These are phyloP conservation scores for Aphanomyces astaci DNA, from an alignment of 352 stramenopile genomes.

Conservation along the genomic window DNA sequence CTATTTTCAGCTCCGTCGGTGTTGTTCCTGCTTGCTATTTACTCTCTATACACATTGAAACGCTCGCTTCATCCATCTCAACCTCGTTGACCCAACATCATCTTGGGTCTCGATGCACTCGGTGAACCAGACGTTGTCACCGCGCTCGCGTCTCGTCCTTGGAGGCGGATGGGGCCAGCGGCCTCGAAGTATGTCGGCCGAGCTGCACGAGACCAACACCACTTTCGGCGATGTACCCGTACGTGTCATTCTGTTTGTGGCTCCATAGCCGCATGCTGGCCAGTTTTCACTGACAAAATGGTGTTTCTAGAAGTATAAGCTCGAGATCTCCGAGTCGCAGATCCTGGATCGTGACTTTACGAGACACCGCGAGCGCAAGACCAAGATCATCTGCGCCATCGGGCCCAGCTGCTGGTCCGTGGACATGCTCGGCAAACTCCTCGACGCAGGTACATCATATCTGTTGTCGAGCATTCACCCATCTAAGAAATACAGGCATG, in stretches of 20 bases:
- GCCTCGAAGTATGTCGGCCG: constrained; percentile 6
- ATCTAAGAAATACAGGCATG: constrained; percentile 81
- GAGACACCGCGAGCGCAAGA: constrained; percentile 66
- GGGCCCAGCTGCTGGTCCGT: constrained; percentile 95
- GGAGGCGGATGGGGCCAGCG: constrained; percentile 11
- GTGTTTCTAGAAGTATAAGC: constrained; percentile 25
- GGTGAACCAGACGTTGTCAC: constrained; percentile 17
- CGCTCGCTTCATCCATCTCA: no score
- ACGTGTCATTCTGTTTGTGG: neutral
- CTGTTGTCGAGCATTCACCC: constrained; percentile 24
- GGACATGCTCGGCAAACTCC: constrained; percentile 83
- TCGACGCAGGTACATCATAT: constrained; percentile 9
- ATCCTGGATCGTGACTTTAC: constrained; percentile 48
- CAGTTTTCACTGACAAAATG: no score
- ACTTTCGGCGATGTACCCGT: constrained; percentile 7
- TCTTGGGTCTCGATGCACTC: neutral
- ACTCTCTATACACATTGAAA: neutral
- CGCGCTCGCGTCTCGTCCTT: constrained; percentile 12
- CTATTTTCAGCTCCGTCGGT: no score
- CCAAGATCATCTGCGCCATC: constrained; percentile 99
- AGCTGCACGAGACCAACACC: constrained; percentile 10
- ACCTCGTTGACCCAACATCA: neutral
- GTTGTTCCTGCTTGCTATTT: no score
- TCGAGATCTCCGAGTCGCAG: constrained; percentile 61
- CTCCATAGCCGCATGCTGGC: neutral